These are phyloP conservation scores for Cynanchum wilfordii DNA, from an alignment of 257 asterid genomes.

Conservation along the genomic window DNA sequence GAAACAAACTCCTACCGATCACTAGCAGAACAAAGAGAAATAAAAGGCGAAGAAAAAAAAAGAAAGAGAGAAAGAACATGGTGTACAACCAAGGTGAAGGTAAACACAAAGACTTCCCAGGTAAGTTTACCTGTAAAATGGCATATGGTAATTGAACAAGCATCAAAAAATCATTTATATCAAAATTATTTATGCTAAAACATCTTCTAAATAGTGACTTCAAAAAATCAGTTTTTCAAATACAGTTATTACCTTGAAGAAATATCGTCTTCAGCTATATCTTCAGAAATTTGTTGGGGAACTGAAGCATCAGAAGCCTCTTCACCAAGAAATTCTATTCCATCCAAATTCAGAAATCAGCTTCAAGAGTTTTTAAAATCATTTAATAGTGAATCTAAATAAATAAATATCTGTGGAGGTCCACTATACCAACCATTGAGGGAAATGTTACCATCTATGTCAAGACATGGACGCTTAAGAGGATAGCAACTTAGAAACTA, in stretches of 20 bases:
- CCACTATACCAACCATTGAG: too few relatives aligned
- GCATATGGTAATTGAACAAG: neutral
- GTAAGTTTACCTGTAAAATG: neutral
- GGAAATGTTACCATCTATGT: too few relatives aligned
- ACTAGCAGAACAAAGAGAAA: neutral
- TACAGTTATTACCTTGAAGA: slow-evolving; percentile 63
- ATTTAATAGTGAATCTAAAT: neutral
- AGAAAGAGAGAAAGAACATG: too few relatives aligned
- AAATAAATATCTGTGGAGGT: too few relatives aligned
- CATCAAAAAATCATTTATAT: neutral
- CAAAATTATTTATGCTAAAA: slow-evolving; percentile 9
- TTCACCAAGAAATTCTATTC: slow-evolving; percentile 56
- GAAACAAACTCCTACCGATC: neutral
- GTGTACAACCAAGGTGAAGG: neutral
- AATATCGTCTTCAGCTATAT: slow-evolving; percentile 59
- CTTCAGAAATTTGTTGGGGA: slow-evolving; percentile 57
- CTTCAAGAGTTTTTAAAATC: slow-evolving; percentile 1
- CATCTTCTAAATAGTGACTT: slow-evolving; percentile 15
- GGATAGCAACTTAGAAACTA: neutral
- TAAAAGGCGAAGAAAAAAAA: neutral
- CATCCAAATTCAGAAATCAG: slow-evolving; percentile 18
- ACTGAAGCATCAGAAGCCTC: slow-evolving; percentile 67
- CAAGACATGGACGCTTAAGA: neutral
- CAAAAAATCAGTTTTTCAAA: slow-evolving; percentile 8
- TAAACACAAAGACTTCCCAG: neutral